Conservation (phyloP, 1,139 yeast genomes). For the Debaryomyces fabryi region DNA sequence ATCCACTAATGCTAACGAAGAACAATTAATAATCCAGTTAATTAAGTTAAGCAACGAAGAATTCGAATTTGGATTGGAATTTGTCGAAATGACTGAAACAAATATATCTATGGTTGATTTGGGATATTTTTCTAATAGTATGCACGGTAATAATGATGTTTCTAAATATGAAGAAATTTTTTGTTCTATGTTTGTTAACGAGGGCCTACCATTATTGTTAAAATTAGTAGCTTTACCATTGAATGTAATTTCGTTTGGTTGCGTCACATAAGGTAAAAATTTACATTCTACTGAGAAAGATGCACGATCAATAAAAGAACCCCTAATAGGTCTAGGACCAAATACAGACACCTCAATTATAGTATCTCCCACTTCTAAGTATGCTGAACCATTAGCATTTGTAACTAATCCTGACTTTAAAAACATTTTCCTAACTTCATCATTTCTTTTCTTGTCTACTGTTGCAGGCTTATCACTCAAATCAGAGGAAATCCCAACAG, state of each 20-base stretch:
- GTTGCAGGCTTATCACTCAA: constrained; percentile 3
- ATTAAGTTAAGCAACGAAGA: constrained; percentile 42
- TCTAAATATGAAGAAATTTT: constrained; percentile 56
- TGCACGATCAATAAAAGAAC: constrained; percentile 72
- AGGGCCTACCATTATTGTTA: constrained; percentile 35
- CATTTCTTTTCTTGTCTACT: constrained; percentile 9
- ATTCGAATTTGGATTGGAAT: constrained; percentile 33
- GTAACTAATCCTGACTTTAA: constrained; percentile 63
- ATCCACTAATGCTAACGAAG: constrained; percentile 77
- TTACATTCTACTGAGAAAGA: constrained; percentile 69
- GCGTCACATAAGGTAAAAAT: constrained; percentile 52
- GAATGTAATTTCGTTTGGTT: constrained; percentile 37
- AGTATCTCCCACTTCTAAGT: constrained; percentile 66
- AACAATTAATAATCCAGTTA: constrained; percentile 56
- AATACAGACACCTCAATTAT: constrained; percentile 72
- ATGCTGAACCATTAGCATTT: constrained; percentile 84
- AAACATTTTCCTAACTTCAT: constrained; percentile 42
- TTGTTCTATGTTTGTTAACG: constrained; percentile 52
- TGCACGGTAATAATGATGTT: constrained; percentile 60
- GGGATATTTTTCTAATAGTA: constrained; percentile 76
- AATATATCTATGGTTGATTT: constrained; percentile 85
- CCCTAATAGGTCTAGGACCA: constrained; percentile 88
- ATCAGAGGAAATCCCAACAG: constrained; percentile 21
- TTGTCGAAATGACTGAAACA: constrained; percentile 62
- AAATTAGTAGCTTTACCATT: constrained; percentile 18